These are phyloP conservation scores for Pneumocystis wakefieldiae DNA, from an alignment of 1,139 yeast species.

Conservation along the genomic window DNA sequence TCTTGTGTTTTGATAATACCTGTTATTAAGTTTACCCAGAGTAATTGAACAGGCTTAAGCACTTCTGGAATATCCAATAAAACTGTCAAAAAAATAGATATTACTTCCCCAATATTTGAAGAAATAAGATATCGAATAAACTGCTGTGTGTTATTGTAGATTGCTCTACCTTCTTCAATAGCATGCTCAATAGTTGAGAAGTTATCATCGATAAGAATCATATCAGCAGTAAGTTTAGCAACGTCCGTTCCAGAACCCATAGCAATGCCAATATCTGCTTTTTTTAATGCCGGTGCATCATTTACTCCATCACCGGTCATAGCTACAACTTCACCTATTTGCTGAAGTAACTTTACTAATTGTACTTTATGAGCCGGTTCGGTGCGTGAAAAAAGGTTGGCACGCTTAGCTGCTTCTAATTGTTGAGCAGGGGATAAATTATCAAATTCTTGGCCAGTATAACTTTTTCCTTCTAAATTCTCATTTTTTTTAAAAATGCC, in stretches of 20 bases:
- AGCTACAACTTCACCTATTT: slow-evolving; percentile 38
- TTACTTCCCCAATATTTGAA: slow-evolving; percentile 31
- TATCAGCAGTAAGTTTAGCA: slow-evolving; percentile 45
- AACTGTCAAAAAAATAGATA: slow-evolving; percentile 41
- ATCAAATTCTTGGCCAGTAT: slow-evolving; percentile 64
- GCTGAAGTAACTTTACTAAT: slow-evolving; percentile 37
- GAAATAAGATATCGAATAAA: slow-evolving; percentile 38
- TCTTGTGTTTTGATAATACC: not conserved
- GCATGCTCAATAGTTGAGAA: slow-evolving; percentile 38
- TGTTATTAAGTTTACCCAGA: slow-evolving; percentile 26
- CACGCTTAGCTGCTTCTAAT: slow-evolving; percentile 55
- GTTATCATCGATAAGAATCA: slow-evolving; percentile 29
- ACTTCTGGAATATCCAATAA: slow-evolving; percentile 37
- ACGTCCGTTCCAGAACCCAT: slow-evolving; percentile 39
- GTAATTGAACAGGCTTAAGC: slow-evolving; percentile 34
- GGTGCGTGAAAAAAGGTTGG: slow-evolving; percentile 38
- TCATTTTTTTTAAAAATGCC: slow-evolving; percentile 26
- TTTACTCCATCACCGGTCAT: slow-evolving; percentile 87
- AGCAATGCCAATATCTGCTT: slow-evolving; percentile 77
- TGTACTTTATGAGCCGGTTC: slow-evolving; percentile 40
- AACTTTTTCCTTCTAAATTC: slow-evolving; percentile 2
- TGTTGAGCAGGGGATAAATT: slow-evolving; percentile 52
- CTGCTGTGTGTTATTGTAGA: slow-evolving; percentile 38
- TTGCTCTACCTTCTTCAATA: slow-evolving; percentile 34
- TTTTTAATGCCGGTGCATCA: slow-evolving; percentile 67